Conservation (phyloP, 2,329 filamentous ascomycete species). For the Colletotrichum karsti region DNA sequence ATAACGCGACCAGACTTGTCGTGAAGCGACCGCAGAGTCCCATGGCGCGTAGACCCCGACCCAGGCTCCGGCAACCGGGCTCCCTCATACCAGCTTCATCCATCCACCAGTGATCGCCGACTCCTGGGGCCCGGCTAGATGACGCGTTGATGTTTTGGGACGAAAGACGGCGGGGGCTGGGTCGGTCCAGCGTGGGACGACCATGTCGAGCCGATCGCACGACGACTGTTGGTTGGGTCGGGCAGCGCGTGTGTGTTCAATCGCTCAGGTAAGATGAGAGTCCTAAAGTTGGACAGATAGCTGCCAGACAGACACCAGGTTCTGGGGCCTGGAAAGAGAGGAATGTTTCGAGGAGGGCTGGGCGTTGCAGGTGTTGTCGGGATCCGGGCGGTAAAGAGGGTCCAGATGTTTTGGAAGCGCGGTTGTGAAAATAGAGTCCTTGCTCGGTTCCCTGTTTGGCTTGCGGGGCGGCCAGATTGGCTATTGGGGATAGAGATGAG, state of each 20-base stretch:
- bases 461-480: neutral
- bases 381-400: neutral
- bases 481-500: neutral
- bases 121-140: neutral
- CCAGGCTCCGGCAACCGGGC: neutral
- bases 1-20: neutral
- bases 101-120: neutral
- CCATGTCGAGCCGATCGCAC: neutral
- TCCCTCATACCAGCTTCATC: neutral
- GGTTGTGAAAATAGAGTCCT: neutral
- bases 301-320: neutral
- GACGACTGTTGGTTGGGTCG: neutral
- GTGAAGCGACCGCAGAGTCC: neutral
- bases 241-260: neutral
- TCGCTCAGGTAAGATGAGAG: neutral
- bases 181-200: neutral
- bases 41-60: too few species aligned
- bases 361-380: neutral
- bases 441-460: neutral
- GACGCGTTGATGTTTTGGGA: neutral
- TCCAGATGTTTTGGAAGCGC: neutral
- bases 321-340: neutral
- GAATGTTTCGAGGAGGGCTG: conserved; percentile 1
- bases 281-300: neutral
- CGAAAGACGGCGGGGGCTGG: neutral